Evolutionary conservation across 352 stramenopile genomes (phyloP).

Genomic region (Blastocystis sp.): DNA sequence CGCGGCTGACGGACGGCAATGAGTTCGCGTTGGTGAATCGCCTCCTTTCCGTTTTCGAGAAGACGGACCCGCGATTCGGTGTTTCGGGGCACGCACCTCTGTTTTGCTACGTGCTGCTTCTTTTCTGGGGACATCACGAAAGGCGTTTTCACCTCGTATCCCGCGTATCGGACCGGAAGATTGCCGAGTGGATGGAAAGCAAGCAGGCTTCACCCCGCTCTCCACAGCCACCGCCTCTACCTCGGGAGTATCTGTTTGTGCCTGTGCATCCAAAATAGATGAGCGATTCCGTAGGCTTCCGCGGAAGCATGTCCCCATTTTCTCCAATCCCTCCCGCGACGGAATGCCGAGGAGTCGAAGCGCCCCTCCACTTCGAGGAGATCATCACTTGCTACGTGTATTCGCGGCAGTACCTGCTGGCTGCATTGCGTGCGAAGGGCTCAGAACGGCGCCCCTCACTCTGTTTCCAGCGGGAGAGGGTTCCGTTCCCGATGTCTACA

Average conservation of each 20-base stretch:
- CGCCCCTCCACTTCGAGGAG: neutral
- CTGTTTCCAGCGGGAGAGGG: no score
- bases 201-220: neutral
- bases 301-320: neutral
- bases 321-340: constrained; percentile 25
- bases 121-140: neutral
- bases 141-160: neutral
- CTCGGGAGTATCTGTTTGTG: constrained; percentile 60
- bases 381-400: constrained; percentile 40
- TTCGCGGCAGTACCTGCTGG: constrained; percentile 12
- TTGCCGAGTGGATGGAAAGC: neutral
- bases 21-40: constrained; percentile 1
- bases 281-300: neutral
- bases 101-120: constrained; percentile 35
- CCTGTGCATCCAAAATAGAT: constrained; percentile 47
- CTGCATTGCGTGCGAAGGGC: neutral
- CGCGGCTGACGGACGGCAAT: neutral
- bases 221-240: neutral
- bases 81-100: constrained; percentile 11
- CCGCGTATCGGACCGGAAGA: neutral
- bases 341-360: neutral
- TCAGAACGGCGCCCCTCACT: no score
- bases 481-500: no score
- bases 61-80: neutral
- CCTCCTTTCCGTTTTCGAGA: neutral